Evolutionary conservation across 2,329 filamentous ascomycete genomes (phyloP).

Genomic region (Aschersonia sp.): DNA sequence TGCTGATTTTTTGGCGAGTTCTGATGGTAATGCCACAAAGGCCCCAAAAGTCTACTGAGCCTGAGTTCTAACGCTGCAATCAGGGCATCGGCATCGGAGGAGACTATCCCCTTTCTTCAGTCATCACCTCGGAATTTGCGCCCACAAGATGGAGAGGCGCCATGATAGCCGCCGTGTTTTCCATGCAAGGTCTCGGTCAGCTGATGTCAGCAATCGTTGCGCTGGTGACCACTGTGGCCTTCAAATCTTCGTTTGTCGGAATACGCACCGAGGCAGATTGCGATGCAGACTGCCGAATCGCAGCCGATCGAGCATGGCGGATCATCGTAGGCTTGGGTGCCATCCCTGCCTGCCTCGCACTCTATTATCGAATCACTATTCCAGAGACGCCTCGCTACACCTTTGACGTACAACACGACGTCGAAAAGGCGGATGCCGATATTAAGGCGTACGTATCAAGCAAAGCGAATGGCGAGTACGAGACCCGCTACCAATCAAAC

Average conservation of each 20-base stretch:
- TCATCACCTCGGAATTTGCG: constrained; percentile 76
- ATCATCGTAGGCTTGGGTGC: constrained; percentile 69
- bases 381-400: constrained; percentile 76
- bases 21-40: constrained; percentile 38
- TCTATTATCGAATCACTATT: constrained; percentile 79
- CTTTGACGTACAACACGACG: constrained; percentile 63
- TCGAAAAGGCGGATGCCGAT: constrained; percentile 61
- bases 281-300: constrained; percentile 45
- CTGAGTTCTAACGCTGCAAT: neutral
- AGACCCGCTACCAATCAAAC: constrained; percentile 32
- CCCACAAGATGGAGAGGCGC: constrained; percentile 69
- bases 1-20: constrained; percentile 62
- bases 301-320: constrained; percentile 71
- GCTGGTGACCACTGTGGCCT: constrained; percentile 51
- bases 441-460: constrained; percentile 44
- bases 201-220: constrained; percentile 56
- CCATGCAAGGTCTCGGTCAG: constrained; percentile 76
- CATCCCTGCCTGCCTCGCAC: constrained; percentile 59
- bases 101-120: constrained; percentile 66
- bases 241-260: constrained; percentile 35
- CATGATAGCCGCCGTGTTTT: constrained; percentile 74
- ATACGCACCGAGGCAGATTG: constrained; percentile 33
- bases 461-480: constrained; percentile 30
- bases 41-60: neutral
- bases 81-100: constrained; percentile 62